A percentile compares a stretch with the other conserved stretches of the same genome.
phyloP scores from a whole-genome alignment of 2,329 filamentous ascomycete species.

The Nothopassalora personata region DNA sequence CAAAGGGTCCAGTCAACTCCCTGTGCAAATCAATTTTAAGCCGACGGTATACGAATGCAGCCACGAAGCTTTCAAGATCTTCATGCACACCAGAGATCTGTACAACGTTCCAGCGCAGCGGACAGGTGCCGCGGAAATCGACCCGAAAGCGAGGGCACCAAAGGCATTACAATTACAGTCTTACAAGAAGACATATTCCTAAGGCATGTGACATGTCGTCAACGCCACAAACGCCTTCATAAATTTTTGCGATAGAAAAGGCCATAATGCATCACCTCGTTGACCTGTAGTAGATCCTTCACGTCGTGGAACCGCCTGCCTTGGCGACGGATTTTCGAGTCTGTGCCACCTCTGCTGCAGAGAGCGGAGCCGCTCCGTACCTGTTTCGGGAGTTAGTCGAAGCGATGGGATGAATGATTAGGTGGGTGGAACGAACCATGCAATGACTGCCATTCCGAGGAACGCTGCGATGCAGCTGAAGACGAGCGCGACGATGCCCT shows the following conservation, averaged over 20 bases:
- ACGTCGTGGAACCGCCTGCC: constrained; percentile 13
- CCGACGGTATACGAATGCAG: not conserved
- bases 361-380: constrained; percentile 32
- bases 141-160: not conserved
- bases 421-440: constrained; percentile 52
- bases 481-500: constrained; percentile 67
- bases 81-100: not conserved
- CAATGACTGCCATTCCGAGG: constrained; percentile 61
- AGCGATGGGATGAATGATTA: constrained; percentile 1
- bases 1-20: not conserved
- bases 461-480: constrained; percentile 67
- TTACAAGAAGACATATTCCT: not conserved
- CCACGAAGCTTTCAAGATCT: not conserved
- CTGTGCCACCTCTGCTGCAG: constrained; percentile 23
- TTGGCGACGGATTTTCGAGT: constrained; percentile 24
- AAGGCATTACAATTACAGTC: not conserved
- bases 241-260: constrained; percentile 1
- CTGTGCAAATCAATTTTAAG: not conserved
- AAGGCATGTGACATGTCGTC: constrained; percentile 1
- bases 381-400: constrained; percentile 21
- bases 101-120: not conserved
- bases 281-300: not conserved
- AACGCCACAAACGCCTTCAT: not conserved
- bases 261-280: constrained; percentile 2
- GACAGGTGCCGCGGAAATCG: not conserved